These are phyloP conservation scores for Fragilariopsis cylindrus DNA, from an alignment of 108 stramenopile species.

Conservation along the genomic window DNA sequence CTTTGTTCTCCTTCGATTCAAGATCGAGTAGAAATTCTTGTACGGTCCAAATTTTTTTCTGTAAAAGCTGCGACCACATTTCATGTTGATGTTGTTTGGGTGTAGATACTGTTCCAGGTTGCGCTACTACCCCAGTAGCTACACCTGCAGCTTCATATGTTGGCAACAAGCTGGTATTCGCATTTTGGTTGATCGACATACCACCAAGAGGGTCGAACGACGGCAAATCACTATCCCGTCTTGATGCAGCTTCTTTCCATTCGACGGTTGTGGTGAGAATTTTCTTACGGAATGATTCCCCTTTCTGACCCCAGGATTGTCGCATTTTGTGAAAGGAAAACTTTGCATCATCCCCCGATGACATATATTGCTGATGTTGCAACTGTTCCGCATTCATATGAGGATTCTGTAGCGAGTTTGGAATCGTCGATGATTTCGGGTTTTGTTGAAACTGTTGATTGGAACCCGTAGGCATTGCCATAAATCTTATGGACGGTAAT, in stretches of 20 bases:
- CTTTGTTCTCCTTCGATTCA: slow-evolving; percentile 27
- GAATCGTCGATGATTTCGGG: background rate
- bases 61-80: slow-evolving; percentile 29
- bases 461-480: background rate
- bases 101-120: background rate
- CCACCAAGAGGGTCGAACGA: slow-evolving; percentile 14
- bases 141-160: background rate
- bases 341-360: background rate
- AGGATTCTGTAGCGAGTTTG: background rate
- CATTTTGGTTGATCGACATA: background rate
- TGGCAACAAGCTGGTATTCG: background rate
- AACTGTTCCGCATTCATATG: background rate
- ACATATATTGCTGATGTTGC: slow-evolving; percentile 1
- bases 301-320: slow-evolving; percentile 33
- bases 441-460: background rate
- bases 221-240: background rate
- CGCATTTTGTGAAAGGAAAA: slow-evolving; percentile 40
- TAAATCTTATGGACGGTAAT: background rate
- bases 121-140: background rate
- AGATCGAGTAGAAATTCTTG: slow-evolving; percentile 26
- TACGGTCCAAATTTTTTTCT: slow-evolving; percentile 22
- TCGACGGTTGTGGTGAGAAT: slow-evolving; percentile 30
- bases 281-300: slow-evolving; percentile 34
- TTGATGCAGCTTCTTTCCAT: slow-evolving; percentile 30
- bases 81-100: slow-evolving; percentile 38